Evolutionary conservation across 2,329 filamentous ascomycete species (phyloP), one percentile per base, ranked within the genome.

Genomic region (Exophiala phaeomuriformis): DNA sequence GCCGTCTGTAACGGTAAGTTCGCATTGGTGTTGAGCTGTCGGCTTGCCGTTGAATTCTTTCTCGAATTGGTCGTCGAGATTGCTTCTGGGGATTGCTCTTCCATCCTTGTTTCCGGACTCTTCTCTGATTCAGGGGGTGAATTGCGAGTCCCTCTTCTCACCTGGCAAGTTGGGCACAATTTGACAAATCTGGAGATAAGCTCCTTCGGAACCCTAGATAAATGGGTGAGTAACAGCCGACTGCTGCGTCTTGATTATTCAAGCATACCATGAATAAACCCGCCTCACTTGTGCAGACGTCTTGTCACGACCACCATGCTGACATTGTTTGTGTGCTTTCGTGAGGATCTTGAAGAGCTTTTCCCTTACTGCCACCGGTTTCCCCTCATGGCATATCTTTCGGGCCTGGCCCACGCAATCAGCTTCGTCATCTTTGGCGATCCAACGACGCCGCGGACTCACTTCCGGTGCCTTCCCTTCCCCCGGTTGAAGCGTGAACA

Each of bases 261-360:
- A 3, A 27, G 3, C 10, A 32, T 68, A 77, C 75, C 75, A 77
- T 56, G 75, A 77, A 61, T 75, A 77, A 43, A 73, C 69, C 42
- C 72, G 69, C 49, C 75, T 68, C 43, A 77, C 75, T 55, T 76
- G 71, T 6, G 72, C 72, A n/a, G 75, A 77, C 12, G 75, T 77
- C 60, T 77, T 77, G 63, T 77, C 75, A 48, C 75, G 68, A n/a
- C 75, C 75, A 49, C 75, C 75, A 62, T 77, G 75, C 51, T 76
- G 72, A 41, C 74, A 76, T 63, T 75, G 72, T 43, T 74, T 71
- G 58, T 77, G 75, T 43, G 75, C 74, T 46, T 67, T 72, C 39
- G 73, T 76, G 48, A 77, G 66, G 49, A 77, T 75, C 55, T 75
- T 74, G 65, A 76, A 77, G 5, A 77, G 61, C 54, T 76, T 75